These are phyloP conservation scores for Nothophoma quercina DNA, from an alignment of 2,329 filamentous ascomycete species.

Conservation along the genomic window DNA sequence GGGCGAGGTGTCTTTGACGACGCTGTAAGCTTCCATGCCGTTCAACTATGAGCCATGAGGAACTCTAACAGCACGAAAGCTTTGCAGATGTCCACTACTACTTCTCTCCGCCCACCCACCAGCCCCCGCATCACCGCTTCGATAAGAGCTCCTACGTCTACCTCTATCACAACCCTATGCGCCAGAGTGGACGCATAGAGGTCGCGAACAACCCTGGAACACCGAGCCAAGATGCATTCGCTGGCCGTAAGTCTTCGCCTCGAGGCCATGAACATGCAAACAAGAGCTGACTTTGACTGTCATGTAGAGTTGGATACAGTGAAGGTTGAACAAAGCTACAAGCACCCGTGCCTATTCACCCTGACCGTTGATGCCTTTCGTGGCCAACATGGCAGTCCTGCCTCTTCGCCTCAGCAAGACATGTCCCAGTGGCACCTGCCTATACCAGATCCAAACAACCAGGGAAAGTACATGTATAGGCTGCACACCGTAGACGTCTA, in stretches of 20 bases:
- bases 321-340: constrained; percentile 74
- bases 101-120: constrained; percentile 71
- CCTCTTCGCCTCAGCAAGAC: constrained; percentile 56
- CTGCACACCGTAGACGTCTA: constrained; percentile 80
- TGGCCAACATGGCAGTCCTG: constrained; percentile 42
- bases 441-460: constrained; percentile 73
- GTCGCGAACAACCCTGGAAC: constrained; percentile 78
- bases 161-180: constrained; percentile 75
- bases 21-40: constrained; percentile 55
- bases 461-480: constrained; percentile 81
- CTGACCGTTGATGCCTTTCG: constrained; percentile 64
- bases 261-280: not conserved
- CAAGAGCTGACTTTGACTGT: constrained; percentile 28
- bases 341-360: constrained; percentile 74
- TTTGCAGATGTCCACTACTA: constrained; percentile 83
- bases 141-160: constrained; percentile 83
- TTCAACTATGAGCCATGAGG: too few species aligned
- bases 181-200: constrained; percentile 74
- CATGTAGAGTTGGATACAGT: constrained; percentile 69
- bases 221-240: constrained; percentile 80
- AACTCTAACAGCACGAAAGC: constrained; percentile 53
- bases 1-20: constrained; percentile 57
- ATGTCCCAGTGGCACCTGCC: constrained; percentile 75
- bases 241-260: constrained; percentile 68
- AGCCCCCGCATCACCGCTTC: constrained; percentile 80